Evolutionary conservation across 176 grass and related monocot genomes (phyloP).

Genomic region (Triticum turgidum): DNA sequence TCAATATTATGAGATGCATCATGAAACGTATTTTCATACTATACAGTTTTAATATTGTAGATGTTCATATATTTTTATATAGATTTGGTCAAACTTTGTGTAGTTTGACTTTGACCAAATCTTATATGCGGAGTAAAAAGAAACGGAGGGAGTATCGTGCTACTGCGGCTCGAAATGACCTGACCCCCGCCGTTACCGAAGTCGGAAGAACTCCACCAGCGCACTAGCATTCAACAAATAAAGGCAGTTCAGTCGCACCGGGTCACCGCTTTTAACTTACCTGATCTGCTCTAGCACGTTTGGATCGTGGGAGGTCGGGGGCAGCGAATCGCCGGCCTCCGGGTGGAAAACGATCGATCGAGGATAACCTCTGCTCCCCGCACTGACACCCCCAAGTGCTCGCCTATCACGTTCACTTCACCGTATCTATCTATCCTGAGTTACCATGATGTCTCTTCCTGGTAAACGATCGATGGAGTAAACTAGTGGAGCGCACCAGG

Average conservation of each 20-base stretch:
- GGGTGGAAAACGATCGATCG: not conserved
- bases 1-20: no score
- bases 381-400: not conserved
- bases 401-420: not conserved
- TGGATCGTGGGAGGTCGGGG: not conserved
- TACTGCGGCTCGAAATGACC: not conserved
- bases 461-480: not conserved
- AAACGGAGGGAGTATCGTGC: no score
- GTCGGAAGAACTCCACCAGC: not conserved
- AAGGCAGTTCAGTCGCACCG: not conserved
- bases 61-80: no score
- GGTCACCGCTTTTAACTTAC: slow-evolving; percentile 29
- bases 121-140: no score
- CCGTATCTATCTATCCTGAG: not conserved
- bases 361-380: slow-evolving; percentile 27
- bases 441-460: slow-evolving; percentile 1
- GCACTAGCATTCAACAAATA: not conserved
- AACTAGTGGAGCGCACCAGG: not conserved
- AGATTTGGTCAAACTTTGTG: no score
- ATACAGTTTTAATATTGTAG: no score
- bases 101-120: no score
- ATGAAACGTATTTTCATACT: no score
- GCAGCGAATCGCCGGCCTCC: not conserved
- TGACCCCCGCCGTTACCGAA: not conserved
- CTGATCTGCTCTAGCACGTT: slow-evolving; percentile 45